Percentiles rank a stretch among this genome's conserved stretches.
These are phyloP conservation scores for Venturia effusa DNA, from an alignment of 2,329 filamentous ascomycete species.

Conservation along the genomic window DNA sequence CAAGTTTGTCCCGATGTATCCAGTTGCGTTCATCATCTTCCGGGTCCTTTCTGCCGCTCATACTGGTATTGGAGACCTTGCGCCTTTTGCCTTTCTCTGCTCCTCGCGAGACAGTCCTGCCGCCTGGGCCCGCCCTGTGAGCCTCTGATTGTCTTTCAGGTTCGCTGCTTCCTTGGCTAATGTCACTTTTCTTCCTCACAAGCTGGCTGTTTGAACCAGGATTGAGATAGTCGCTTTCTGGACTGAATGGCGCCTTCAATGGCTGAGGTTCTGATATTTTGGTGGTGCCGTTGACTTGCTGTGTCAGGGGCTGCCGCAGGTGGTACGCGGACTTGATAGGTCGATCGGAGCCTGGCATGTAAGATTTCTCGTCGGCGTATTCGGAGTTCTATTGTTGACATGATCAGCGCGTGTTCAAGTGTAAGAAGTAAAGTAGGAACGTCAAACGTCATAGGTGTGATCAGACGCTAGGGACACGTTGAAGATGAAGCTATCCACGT, in stretches of 20 bases:
- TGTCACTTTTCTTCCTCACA: conserved; percentile 30
- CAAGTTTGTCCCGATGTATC: conserved; percentile 79
- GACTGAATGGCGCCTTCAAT: conserved; percentile 18
- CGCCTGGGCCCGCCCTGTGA: conserved; percentile 23
- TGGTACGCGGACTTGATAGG: conserved; percentile 1
- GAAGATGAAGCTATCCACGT: not conserved
- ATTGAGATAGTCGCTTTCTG: conserved; percentile 18
- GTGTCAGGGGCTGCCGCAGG: conserved; percentile 20
- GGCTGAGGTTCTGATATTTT: conserved; percentile 19
- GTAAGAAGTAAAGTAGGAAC: not conserved
- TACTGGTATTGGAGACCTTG: conserved; percentile 17
- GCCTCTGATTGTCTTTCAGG: conserved; percentile 38
- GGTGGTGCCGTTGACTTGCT: conserved; percentile 24
- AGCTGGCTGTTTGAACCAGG: conserved; percentile 19
- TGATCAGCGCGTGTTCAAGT: not conserved
- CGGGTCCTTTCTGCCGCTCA: conserved; percentile 14
- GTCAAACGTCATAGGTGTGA: not conserved
- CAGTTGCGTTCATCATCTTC: conserved; percentile 58
- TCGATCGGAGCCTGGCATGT: not conserved
- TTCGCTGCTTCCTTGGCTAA: conserved; percentile 31
- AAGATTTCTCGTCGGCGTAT: not conserved
- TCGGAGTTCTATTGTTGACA: not conserved
- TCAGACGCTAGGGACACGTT: not conserved
- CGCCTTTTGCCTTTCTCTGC: conserved; percentile 6
- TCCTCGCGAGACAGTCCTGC: conserved; percentile 6